These are phyloP conservation scores for Blumeriella jaapii DNA, from an alignment of 2,329 filamentous ascomycete species.

Conservation along the genomic window DNA sequence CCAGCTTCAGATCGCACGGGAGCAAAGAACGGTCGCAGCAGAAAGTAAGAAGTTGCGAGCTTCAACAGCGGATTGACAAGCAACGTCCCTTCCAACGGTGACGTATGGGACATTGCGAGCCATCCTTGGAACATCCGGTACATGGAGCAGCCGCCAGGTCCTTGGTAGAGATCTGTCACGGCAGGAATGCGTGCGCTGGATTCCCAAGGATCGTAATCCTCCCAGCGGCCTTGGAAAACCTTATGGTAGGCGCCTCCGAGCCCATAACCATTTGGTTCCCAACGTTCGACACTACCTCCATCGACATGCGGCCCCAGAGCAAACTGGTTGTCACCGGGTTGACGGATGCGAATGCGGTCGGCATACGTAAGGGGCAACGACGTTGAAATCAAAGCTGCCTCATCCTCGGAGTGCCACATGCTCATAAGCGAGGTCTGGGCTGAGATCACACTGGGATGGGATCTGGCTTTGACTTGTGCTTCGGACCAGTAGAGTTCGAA, in stretches of 20 bases:
- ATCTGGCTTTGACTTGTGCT: conserved; percentile 55
- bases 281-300: conserved; percentile 63
- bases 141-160: conserved; percentile 70
- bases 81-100: conserved; percentile 66
- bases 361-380: conserved; percentile 54
- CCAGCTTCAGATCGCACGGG: conserved; percentile 19
- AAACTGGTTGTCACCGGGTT: conserved; percentile 59
- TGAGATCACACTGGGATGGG: conserved; percentile 50
- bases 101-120: conserved; percentile 66
- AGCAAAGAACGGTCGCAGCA: conserved; percentile 74
- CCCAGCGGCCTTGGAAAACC: conserved; percentile 67
- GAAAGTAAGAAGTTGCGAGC: conserved; percentile 65
- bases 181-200: conserved; percentile 55
- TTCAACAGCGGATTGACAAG: conserved; percentile 69
- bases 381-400: conserved; percentile 34
- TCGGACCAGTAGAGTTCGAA: conserved; percentile 68
- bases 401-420: conserved; percentile 41
- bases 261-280: conserved; percentile 61
- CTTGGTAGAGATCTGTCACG: conserved; percentile 65
- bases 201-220: conserved; percentile 75
- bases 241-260: conserved; percentile 56
- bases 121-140: conserved; percentile 88
- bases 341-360: conserved; percentile 52
- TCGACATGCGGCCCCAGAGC: conserved; percentile 64
- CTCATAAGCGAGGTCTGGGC: conserved; percentile 51